phyloP scores from a whole-genome alignment of 2,329 filamentous ascomycete species.

The Ophiostoma sp. region DNA sequence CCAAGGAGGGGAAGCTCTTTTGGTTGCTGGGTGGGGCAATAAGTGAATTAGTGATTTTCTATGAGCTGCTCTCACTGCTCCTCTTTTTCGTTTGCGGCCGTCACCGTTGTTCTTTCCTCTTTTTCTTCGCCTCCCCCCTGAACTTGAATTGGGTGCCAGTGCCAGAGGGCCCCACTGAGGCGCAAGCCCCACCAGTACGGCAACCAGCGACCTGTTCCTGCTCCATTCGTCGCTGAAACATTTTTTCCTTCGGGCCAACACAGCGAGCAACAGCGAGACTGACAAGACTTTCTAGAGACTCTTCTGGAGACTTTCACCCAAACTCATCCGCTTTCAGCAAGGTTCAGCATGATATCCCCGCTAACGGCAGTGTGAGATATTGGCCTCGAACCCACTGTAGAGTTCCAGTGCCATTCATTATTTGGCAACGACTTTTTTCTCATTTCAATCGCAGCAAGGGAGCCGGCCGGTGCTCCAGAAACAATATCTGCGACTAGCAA shows the following conservation, averaged over 20 bases:
- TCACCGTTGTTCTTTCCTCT: background rate
- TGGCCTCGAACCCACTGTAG: too few relatives aligned
- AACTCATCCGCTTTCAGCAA: slow-evolving; percentile 15
- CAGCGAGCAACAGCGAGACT: background rate
- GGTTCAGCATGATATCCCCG: background rate
- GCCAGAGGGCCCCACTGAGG: background rate
- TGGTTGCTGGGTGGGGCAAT: slow-evolving; percentile 16
- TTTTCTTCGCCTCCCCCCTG: slow-evolving; percentile 2
- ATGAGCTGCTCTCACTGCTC: background rate
- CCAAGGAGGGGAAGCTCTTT: slow-evolving; percentile 20
- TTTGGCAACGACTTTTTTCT: background rate
- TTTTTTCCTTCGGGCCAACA: background rate
- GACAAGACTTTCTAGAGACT: too few relatives aligned
- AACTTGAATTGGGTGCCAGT: background rate
- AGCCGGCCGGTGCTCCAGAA: background rate
- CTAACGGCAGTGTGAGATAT: slow-evolving; percentile 6
- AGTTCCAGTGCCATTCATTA: background rate
- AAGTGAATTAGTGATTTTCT: background rate
- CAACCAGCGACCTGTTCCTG: background rate
- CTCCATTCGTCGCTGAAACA: slow-evolving; percentile 22
- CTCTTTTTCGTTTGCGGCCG: background rate
- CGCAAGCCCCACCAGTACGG: slow-evolving; percentile 15
- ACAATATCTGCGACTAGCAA: background rate
- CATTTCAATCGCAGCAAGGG: background rate
- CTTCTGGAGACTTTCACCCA: background rate